phyloP scores from a whole-genome alignment of 257 asterid species.

The Solanum gracilifrons region DNA sequence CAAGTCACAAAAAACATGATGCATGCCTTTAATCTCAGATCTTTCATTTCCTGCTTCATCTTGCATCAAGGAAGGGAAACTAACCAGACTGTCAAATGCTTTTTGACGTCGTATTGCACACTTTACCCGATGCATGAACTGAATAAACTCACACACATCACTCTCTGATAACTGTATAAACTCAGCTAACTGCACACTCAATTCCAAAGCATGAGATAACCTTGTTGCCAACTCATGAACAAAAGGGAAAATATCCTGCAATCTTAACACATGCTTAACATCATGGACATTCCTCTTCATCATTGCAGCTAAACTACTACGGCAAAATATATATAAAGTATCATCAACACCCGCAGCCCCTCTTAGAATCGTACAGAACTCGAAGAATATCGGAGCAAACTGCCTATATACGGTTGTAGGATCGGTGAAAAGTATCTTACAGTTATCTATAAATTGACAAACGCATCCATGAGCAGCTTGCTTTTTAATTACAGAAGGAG shows the following conservation, averaged over 20 bases:
- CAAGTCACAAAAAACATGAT: neutral
- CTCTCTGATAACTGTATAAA: slow-evolving; percentile 10
- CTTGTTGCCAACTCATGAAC: slow-evolving; percentile 45
- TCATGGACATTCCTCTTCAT: neutral
- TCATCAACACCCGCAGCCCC: neutral
- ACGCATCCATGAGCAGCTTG: slow-evolving; percentile 42
- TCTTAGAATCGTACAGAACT: neutral
- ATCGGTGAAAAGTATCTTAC: slow-evolving; percentile 22
- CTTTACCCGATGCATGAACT: slow-evolving; percentile 29
- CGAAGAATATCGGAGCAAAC: slow-evolving; percentile 6
- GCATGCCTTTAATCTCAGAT: neutral
- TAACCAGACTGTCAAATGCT: slow-evolving; percentile 10
- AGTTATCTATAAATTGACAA: slow-evolving; percentile 26
- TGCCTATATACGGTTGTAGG: neutral
- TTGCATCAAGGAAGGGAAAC: slow-evolving; percentile 14
- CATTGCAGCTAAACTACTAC: slow-evolving; percentile 21
- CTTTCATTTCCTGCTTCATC: neutral
- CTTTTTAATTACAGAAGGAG: slow-evolving; percentile 27
- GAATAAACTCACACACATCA: slow-evolving; percentile 44
- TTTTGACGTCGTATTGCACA: slow-evolving; percentile 10
- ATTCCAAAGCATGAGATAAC: slow-evolving; percentile 24
- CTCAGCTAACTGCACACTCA: neutral
- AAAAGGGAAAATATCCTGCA: slow-evolving; percentile 50
- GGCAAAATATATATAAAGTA: slow-evolving; percentile 32
- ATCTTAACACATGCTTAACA: slow-evolving; percentile 10